Percentiles rank a stretch among this genome's conserved stretches.
Evolutionary conservation across 2,329 filamentous ascomycete species (phyloP).

Genomic region (Ophiostoma sp.): DNA sequence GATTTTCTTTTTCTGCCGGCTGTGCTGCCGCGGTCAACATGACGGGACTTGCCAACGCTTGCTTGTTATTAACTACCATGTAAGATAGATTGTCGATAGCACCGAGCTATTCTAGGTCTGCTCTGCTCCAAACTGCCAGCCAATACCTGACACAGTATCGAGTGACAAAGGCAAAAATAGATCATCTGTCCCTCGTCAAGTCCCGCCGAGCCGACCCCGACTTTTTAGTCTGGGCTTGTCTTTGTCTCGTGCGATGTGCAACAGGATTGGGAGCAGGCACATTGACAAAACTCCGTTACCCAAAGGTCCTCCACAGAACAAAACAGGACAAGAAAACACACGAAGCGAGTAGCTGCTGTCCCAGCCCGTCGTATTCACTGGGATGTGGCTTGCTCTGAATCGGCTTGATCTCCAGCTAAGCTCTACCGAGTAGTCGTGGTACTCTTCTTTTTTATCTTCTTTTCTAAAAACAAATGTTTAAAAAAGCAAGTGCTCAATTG

Average conservation of each 20-base stretch:
- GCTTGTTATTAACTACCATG: too few species aligned
- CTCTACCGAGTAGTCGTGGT: background rate
- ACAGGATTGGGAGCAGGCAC: background rate
- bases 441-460: background rate
- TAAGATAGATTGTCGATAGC: too few species aligned
- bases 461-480: background rate
- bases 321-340: background rate
- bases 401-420: constrained; percentile 6
- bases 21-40: background rate
- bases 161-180: background rate
- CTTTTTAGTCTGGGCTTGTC: background rate
- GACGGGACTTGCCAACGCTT: background rate
- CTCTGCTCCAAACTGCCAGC: too few species aligned
- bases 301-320: background rate
- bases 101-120: too few species aligned
- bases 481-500: background rate
- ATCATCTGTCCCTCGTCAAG: background rate
- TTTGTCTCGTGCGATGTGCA: background rate
- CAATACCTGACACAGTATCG: background rate
- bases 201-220: background rate
- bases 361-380: background rate
- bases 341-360: background rate
- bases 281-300: background rate
- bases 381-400: constrained; percentile 4
- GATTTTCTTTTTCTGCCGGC: background rate